Conservation (phyloP, 768 basidiomycete genomes). For the Boletus vermiculosoides region DNA sequence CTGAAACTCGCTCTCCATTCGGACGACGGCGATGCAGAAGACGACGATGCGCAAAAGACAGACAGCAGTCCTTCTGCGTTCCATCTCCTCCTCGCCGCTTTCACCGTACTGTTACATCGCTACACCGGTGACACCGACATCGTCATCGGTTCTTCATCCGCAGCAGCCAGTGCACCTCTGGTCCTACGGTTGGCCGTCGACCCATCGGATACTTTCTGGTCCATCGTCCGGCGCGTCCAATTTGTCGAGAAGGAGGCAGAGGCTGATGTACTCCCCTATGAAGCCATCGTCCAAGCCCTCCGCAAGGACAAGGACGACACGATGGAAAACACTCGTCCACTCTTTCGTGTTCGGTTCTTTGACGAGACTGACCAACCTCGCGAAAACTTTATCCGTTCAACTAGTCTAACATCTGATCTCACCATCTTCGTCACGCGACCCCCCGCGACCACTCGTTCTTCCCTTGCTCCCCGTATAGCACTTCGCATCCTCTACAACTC, state of each 20-base stretch:
- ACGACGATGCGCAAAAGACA: conserved; percentile 44
- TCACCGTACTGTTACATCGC: conserved; percentile 85
- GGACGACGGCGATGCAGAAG: conserved; percentile 50
- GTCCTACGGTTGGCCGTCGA: conserved; percentile 82
- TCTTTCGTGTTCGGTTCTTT: conserved; percentile 96
- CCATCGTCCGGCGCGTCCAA: conserved; percentile 82
- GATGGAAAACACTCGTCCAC: conserved; percentile 48
- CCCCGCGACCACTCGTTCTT: conserved; percentile 61
- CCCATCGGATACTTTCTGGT: conserved; percentile 85
- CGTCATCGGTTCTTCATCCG: conserved; percentile 85
- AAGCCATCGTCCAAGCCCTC: conserved; percentile 67
- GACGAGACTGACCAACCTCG: conserved; percentile 80
- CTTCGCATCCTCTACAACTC: conserved; percentile 93
- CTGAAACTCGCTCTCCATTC: conserved; percentile 78
- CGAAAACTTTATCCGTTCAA: conserved; percentile 73
- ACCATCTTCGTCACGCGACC: conserved; percentile 85
- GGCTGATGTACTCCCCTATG: conserved; percentile 77
- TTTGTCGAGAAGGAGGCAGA: conserved; percentile 82
- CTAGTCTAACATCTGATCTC: conserved; percentile 86
- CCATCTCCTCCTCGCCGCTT: conserved; percentile 89
- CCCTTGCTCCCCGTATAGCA: conserved; percentile 72
- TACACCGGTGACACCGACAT: conserved; percentile 96
- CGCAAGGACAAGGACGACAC: conserved; percentile 63
- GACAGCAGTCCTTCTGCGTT: conserved; percentile 72
- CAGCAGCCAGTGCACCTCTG: conserved; percentile 71